Percentiles rank a stretch among this genome's conserved stretches.
Conservation (phyloP, 2,329 filamentous ascomycete genomes). For the Fusarium gaditjirri region DNA sequence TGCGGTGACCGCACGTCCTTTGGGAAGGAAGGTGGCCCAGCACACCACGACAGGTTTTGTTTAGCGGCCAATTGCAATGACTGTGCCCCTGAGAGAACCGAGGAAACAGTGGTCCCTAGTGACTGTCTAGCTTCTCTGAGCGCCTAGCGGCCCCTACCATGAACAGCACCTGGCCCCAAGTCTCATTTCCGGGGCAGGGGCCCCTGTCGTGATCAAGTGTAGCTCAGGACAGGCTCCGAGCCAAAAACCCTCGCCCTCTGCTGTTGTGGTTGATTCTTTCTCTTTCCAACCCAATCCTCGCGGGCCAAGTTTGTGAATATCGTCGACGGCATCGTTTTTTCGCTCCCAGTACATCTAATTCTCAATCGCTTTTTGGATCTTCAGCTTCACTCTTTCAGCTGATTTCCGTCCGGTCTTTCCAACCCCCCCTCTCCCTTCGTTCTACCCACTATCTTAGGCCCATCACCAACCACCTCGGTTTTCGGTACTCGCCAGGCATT, state of each 20-base stretch:
- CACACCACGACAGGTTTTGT: constrained; percentile 17
- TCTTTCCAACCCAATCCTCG: constrained; percentile 42
- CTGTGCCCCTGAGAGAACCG: constrained; percentile 36
- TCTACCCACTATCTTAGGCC: constrained; percentile 29
- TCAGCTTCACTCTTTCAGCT: constrained; percentile 58
- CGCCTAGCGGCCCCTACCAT: constrained; percentile 30
- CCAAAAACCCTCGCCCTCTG: constrained; percentile 30
- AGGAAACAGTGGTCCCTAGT: constrained; percentile 32
- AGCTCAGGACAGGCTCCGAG: constrained; percentile 21
- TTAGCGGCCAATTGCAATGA: constrained; percentile 40
- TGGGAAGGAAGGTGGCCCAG: constrained; percentile 24
- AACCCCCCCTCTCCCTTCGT: constrained; percentile 36
- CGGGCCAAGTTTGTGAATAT: constrained; percentile 43
- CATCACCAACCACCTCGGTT: constrained; percentile 39
- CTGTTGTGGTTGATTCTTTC: constrained; percentile 25
- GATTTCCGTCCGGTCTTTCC: constrained; percentile 53
- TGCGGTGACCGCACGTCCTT: constrained; percentile 33
- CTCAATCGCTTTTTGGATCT: constrained; percentile 44
- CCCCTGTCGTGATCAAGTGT: constrained; percentile 22
- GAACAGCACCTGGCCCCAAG: constrained; percentile 24
- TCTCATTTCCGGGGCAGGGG: constrained; percentile 40
- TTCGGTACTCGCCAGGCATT: constrained; percentile 37
- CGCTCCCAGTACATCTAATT: constrained; percentile 43
- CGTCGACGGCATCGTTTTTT: constrained; percentile 40
- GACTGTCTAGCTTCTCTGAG: constrained; percentile 27